Conservation (phyloP, 129 eudicot genomes). For the Flaveria ramosissima region DNA sequence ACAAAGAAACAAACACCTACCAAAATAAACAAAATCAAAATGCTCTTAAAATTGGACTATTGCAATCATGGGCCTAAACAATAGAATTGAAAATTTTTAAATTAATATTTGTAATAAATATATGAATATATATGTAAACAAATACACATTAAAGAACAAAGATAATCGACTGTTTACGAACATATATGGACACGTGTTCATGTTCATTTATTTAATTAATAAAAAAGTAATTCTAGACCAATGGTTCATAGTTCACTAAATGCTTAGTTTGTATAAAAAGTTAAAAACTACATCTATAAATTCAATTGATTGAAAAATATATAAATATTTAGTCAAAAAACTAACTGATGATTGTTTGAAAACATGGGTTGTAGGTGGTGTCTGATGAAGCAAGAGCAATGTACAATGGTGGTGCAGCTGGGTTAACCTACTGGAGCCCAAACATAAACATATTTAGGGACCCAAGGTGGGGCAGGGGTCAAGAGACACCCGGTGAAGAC, state of each 20-base stretch:
- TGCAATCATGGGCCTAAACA: neutral
- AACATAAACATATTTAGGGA: constrained; percentile 75
- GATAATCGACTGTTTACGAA: neutral
- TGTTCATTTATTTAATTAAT: no score
- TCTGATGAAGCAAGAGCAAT: constrained; percentile 92
- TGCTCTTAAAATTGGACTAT: no score
- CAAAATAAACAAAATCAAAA: neutral
- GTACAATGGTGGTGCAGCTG: constrained; percentile 77
- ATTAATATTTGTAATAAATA: neutral
- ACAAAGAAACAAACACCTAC: neutral
- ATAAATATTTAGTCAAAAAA: no score
- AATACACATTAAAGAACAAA: no score
- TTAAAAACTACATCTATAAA: no score
- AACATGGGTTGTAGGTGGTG: constrained; percentile 56
- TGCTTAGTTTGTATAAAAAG: no score
- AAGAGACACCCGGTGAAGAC: constrained; percentile 93
- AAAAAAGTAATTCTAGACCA: no score
- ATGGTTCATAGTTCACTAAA: no score
- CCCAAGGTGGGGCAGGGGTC: constrained; percentile 93
- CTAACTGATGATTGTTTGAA: neutral
- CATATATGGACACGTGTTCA: no score
- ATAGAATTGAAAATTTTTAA: no score
- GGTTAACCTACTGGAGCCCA: constrained; percentile 89
- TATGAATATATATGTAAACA: no score
- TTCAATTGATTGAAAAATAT: no score